Evolutionary conservation across 2,329 filamentous ascomycete genomes (phyloP).

Genomic region (Diaporthe vaccinii): DNA sequence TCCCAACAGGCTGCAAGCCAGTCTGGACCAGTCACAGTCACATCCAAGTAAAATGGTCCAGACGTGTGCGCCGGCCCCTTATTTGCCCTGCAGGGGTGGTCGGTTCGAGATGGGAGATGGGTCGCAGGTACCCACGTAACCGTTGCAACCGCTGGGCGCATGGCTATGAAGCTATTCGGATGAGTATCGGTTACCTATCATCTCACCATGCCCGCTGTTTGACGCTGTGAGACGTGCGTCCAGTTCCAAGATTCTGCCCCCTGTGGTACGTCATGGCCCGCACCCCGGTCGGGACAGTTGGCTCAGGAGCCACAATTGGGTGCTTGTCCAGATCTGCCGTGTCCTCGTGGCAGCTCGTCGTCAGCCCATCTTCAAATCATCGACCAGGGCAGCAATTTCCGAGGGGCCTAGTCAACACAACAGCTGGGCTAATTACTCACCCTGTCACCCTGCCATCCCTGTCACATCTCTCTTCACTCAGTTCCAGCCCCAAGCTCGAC

Average conservation of each 20-base stretch:
- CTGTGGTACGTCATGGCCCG: constrained; percentile 25
- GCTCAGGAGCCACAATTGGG: constrained; percentile 16
- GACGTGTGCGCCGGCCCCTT: constrained; percentile 4
- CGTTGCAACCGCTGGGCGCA: constrained; percentile 6
- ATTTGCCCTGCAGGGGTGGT: neutral
- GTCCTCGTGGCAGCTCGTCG: constrained; percentile 28
- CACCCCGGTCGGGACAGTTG: constrained; percentile 22
- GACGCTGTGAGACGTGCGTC: constrained; percentile 24
- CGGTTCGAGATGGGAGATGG: neutral
- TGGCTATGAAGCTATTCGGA: constrained; percentile 12
- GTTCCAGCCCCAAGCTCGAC: neutral
- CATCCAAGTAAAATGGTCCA: neutral
- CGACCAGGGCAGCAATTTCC: constrained; percentile 11
- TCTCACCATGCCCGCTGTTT: neutral
- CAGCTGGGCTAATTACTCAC: neutral
- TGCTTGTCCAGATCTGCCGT: constrained; percentile 23
- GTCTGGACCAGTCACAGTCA: constrained; percentile 28
- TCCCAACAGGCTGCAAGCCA: constrained; percentile 3
- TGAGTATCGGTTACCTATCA: constrained; percentile 23
- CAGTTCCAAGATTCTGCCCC: constrained; percentile 18
- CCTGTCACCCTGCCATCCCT: neutral
- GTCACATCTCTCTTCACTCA: neutral
- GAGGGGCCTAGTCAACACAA: neutral
- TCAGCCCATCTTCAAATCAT: constrained; percentile 10
- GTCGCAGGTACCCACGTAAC: neutral